phyloP scores from a whole-genome alignment of 768 basidiomycete genomes.

The Kwoniella sp. region DNA sequence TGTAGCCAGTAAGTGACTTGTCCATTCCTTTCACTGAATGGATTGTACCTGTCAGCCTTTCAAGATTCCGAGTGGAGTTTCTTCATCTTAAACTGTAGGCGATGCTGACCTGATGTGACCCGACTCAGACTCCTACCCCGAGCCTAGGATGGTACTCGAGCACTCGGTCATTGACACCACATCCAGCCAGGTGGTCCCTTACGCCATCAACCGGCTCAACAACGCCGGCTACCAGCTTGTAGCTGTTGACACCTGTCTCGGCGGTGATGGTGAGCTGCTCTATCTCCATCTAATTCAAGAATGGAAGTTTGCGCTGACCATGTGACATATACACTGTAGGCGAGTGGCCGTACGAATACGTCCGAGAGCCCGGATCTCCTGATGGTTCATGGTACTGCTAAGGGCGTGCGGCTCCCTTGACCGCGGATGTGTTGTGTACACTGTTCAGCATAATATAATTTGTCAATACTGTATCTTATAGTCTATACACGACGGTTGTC shows the following conservation, averaged over 20 bases:
- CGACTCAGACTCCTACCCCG: conserved; percentile 11
- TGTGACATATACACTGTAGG: no score
- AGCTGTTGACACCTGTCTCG: conserved; percentile 54
- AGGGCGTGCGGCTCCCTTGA: not conserved
- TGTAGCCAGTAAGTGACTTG: conserved; percentile 20
- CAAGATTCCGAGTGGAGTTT: no score
- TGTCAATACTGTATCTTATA: no score
- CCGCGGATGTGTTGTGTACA: no score
- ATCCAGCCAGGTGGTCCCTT: conserved; percentile 42
- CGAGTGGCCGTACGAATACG: conserved; percentile 53
- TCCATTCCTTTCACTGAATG: no score
- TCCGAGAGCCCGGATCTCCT: conserved; percentile 44
- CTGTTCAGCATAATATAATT: no score
- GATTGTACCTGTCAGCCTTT: no score
- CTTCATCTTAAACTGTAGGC: not conserved
- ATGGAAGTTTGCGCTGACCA: no score
- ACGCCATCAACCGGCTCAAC: conserved; percentile 34
- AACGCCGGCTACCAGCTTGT: conserved; percentile 48
- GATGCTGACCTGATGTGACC: not conserved
- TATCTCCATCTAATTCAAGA: no score
- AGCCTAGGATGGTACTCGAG: conserved; percentile 13
- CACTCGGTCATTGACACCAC: conserved; percentile 27
- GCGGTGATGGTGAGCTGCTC: conserved; percentile 31
- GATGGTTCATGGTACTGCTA: conserved; percentile 52
- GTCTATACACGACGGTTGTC: no score